Conservation (phyloP, 495 filamentous ascomycete species). For the Penicillium steckii region DNA sequence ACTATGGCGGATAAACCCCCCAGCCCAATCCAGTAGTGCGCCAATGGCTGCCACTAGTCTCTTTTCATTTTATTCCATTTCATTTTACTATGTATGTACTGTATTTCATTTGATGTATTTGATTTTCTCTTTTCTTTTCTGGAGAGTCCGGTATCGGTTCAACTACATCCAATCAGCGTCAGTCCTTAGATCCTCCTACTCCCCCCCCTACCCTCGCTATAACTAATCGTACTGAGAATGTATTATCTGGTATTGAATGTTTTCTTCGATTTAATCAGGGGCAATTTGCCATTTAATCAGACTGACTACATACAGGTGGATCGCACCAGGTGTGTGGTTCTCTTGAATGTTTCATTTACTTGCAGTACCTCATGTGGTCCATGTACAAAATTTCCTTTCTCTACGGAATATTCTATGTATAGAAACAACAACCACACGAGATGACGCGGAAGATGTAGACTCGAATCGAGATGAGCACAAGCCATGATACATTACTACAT, state of each 20-base stretch:
- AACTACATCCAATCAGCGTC: constrained; percentile 13
- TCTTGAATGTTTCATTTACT: not conserved
- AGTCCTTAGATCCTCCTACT: not conserved
- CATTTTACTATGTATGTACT: no score
- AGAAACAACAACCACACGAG: constrained; percentile 2
- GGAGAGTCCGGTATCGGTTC: constrained; percentile 22
- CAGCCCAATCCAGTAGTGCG: not conserved
- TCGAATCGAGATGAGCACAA: no score
- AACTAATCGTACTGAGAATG: no score
- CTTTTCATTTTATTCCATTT: not conserved
- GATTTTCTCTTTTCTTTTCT: not conserved
- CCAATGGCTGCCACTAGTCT: constrained; percentile 1
- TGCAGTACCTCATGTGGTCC: not conserved
- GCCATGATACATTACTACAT: no score
- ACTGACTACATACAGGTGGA: not conserved
- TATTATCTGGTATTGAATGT: no score
- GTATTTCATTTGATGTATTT: not conserved
- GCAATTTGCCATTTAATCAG: constrained; percentile 1
- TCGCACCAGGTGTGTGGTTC: not conserved
- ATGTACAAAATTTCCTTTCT: constrained; percentile 2
- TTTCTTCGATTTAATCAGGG: constrained; percentile 1
- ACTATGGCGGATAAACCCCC: constrained; percentile 10
- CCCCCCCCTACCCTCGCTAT: no score
- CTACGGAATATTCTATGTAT: constrained; percentile 13
- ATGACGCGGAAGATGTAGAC: not conserved